Base-by-base conservation (phyloP, 768 basidiomycete species). In the Sporobolomyces pararoseus region DNA sequence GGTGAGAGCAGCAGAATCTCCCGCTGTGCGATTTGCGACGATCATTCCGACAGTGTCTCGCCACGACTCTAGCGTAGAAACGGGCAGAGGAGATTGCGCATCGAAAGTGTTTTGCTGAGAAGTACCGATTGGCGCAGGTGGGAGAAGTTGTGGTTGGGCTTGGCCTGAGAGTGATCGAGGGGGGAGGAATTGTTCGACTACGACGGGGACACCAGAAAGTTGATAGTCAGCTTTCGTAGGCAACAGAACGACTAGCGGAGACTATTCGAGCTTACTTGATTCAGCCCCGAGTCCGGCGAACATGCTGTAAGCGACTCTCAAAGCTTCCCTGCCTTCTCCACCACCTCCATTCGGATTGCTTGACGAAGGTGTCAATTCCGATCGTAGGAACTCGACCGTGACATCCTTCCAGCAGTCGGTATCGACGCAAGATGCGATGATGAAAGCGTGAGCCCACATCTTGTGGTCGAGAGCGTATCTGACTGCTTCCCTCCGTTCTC, bases 391-490 rank as follows among this genome's bases (percentile, higher is more conserved):
- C 68, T 94, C 90, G 51, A 84, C 85, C 0, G 91, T 89, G 17
- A 88, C 89, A 70, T 92, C 91, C 76, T 89, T 90, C 92, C 92
- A 98, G 3, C 90, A 84, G 34, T 96, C 93, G 75, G 89, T 90
- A 79, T 95, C 95, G 60, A 96, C 85, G 64, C 89, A 88, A 76
- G 90, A 94, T 14, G 95, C 87, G 72, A 99, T 92, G 64, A 98
- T 80, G 85, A 98, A 86, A 3, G 96, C 95, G 79, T 99, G 96
- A 1, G 91, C 87, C 94, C 95, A 99, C 49, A 98, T 79, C 76
- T 85, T 88, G 79, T 92, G 85, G 67, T 94, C 89, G 50, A 91
- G 82, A 4, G 96, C 95, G 78, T 86, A 93, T 66, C 87, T 86
- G 77, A 89, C 92, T 1, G 96, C 96, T 71, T 88, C 86, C 27